Percentiles rank a stretch among this genome's conserved stretches.
Evolutionary conservation across 202 grass and related monocot genomes (phyloP).

Genomic region (Schoenoplectus triqueter): DNA sequence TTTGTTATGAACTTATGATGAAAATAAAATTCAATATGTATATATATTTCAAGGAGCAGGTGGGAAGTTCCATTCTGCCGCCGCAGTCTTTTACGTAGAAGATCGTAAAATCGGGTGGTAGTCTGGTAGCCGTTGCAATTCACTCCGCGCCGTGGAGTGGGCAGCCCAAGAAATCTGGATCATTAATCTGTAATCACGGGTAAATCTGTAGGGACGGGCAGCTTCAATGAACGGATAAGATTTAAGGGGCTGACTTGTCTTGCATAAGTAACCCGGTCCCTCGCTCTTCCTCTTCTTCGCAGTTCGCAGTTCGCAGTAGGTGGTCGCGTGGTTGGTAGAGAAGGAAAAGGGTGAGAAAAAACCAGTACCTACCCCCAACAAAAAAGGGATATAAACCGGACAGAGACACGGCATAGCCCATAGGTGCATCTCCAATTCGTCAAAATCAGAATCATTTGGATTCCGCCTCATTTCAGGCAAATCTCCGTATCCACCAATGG

Average conservation of each 20-base stretch:
- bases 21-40: no score
- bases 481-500: constrained; percentile 4
- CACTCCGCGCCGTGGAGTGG: no score
- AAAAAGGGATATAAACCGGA: background rate
- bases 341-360: background rate
- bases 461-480: background rate
- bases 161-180: no score
- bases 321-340: background rate
- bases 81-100: background rate
- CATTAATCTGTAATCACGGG: no score
- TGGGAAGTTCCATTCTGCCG: background rate
- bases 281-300: background rate
- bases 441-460: constrained; percentile 10
- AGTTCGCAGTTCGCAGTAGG: background rate
- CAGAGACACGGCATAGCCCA: background rate
- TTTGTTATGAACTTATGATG: no score
- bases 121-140: background rate
- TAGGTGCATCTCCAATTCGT: background rate
- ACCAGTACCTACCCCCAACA: background rate
- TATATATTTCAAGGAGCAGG: no score
- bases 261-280: no score
- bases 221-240: no score
- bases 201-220: no score
- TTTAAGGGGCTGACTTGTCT: no score
- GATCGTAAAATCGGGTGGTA: background rate